Conservation (phyloP, 2,329 filamentous ascomycete genomes). For the Phialophora verrucosa region DNA sequence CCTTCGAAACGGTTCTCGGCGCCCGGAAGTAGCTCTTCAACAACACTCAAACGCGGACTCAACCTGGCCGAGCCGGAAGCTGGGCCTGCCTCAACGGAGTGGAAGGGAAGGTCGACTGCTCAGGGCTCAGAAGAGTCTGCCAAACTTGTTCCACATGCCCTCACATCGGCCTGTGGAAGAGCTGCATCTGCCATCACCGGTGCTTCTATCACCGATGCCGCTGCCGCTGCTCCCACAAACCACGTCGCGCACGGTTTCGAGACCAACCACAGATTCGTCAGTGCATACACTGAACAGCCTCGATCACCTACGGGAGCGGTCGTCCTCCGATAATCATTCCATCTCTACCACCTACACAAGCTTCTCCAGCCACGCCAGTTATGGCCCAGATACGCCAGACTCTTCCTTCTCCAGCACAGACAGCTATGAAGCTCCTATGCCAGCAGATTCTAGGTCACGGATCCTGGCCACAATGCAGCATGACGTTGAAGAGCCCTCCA, state of each 20-base stretch:
- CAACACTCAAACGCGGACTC: conserved; percentile 18
- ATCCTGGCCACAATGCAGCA: conserved; percentile 27
- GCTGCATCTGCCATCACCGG: conserved; percentile 8
- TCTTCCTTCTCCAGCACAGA: conserved; percentile 25
- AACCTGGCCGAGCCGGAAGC: conserved; percentile 22
- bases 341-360: conserved; percentile 33
- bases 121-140: conserved; percentile 27
- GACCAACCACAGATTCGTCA: conserved; percentile 53
- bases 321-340: conserved; percentile 30
- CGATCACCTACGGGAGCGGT: conserved; percentile 26
- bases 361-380: conserved; percentile 25
- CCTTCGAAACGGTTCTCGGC: not conserved
- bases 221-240: conserved; percentile 23
- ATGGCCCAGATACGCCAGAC: conserved; percentile 17
- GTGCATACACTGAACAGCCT: conserved; percentile 42
- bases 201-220: conserved; percentile 8
- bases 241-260: conserved; percentile 23
- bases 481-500: conserved; percentile 26
- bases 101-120: not conserved
- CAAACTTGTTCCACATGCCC: conserved; percentile 22
- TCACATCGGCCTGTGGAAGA: conserved; percentile 6
- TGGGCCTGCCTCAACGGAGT: conserved; percentile 8
- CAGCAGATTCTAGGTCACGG: conserved; percentile 6
- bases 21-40: not conserved
- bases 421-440: conserved; percentile 8